Base-by-base conservation (phyloP, 1,284 basidiomycete species). In the Earliella scabrosa region DNA sequence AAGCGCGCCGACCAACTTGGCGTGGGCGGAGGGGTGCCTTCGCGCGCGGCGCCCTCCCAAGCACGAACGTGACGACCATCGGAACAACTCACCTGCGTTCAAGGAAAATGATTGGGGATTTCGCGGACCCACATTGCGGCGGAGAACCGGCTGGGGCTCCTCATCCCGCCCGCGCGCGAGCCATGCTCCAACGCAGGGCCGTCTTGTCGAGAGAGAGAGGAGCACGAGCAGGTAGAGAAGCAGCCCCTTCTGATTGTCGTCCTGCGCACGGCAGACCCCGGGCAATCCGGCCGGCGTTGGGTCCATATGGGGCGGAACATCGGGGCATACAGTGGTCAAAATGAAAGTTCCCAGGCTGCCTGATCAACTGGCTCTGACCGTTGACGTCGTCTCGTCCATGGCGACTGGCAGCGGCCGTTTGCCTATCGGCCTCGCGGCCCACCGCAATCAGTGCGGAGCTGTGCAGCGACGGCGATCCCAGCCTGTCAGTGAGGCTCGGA, bases 401-500 rank as follows among this genome's bases (percentile, higher is more conserved):
- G 16, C 10, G 36, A 38, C 36, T 18, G 36, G 10, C 36, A 8
- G 36, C 10, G 11, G 36, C 6, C 36, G 21, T 16, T 39, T 10
- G 36, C 36, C 35, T 20, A 8, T 24, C 40, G 40, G 20, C 7
- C 5, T 16, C n/a, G 36, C 7, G 36, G 36, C 36, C 36, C 13
- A 38, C 43, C 27, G 29, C 43, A 27, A 45, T 45, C 43, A 45
- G 20, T 6, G 13, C 6, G 43, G 43, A 45, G 21, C 39, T 45
- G 26, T 45, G 43, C 43, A 45, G 16, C 5, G 26, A 29, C 43
- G 43, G 43, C 43, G 43, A 45, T 45, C 43, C 27, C 39, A 41
- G 11, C 20, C 39, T 54, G 52, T 54, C 52, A 54, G 45, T 21
- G 46, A 48, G 40, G 31, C 46, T 48, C 45, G 29, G 21, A 14